phyloP scores from a whole-genome alignment of 2,329 filamentous ascomycete genomes.

The Mollisia scopiformis region DNA sequence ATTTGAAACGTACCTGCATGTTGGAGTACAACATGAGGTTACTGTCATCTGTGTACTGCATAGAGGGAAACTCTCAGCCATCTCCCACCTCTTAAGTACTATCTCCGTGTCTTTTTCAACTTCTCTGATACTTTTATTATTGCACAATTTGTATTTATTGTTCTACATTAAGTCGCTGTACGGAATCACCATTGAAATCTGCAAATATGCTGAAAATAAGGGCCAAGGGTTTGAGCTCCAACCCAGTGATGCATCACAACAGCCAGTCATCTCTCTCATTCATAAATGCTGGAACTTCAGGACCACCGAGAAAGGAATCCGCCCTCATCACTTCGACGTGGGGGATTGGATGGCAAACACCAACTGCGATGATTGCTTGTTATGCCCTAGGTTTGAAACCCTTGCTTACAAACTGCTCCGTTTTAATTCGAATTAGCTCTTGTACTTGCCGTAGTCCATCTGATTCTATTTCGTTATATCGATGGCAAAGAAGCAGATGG shows the following conservation, averaged over 20 bases:
- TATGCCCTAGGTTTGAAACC: constrained; percentile 22
- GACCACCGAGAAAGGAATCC: constrained; percentile 13
- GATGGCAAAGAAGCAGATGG: constrained; percentile 28
- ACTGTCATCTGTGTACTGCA: background rate
- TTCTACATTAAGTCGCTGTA: background rate
- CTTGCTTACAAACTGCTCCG: background rate
- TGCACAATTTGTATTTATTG: too few species aligned
- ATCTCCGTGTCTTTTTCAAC: background rate
- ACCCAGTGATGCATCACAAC: background rate
- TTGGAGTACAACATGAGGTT: background rate
- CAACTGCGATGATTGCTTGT: constrained; percentile 21
- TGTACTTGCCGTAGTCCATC: constrained; percentile 21
- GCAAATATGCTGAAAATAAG: background rate
- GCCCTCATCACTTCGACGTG: constrained; percentile 25
- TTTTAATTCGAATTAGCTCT: constrained; percentile 15
- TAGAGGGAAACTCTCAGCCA: background rate
- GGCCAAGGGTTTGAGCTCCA: background rate
- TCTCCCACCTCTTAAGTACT: background rate
- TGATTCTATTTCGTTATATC: constrained; percentile 26
- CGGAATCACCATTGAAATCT: background rate
- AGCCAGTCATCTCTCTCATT: background rate
- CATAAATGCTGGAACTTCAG: background rate
- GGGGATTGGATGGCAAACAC: constrained; percentile 29
- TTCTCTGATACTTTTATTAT: background rate
- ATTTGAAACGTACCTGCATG: background rate